Conservation (phyloP, 345 rosid species). For the Eucalyptus leucophloia region DNA sequence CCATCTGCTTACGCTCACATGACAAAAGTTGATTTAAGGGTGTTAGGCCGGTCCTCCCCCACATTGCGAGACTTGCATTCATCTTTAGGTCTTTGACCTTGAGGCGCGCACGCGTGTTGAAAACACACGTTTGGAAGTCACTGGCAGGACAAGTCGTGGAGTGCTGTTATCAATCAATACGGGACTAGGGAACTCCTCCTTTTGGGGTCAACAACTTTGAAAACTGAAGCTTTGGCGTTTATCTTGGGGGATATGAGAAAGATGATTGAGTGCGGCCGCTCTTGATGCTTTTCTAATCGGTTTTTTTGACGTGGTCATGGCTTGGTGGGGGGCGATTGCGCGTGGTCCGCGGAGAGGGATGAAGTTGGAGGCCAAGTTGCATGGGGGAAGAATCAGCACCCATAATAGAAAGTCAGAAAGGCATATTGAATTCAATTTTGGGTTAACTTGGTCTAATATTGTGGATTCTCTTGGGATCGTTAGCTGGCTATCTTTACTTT, state of each 20-base stretch:
- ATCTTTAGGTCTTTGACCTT: neutral
- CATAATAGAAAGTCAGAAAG: neutral
- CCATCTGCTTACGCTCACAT: neutral
- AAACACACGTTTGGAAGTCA: neutral
- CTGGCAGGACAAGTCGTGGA: neutral
- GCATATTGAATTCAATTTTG: neutral
- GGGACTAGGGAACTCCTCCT: neutral
- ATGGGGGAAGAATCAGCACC: neutral
- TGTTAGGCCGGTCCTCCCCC: neutral
- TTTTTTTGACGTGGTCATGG: neutral
- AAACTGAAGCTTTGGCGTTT: neutral
- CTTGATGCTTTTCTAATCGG: neutral
- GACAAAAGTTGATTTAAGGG: neutral
- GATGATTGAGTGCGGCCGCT: neutral
- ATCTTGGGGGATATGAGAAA: neutral
- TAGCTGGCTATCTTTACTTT: neutral
- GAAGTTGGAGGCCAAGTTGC: neutral
- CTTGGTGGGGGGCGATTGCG: neutral
- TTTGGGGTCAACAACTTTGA: neutral
- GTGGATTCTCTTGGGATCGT: neutral
- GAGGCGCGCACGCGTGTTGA: neutral
- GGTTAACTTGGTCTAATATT: neutral
- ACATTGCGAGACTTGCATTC: neutral
- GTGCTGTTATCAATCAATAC: neutral
- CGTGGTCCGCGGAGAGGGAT: neutral